Base-by-base conservation (phyloP, 2,329 filamentous ascomycete genomes). In the Colletotrichum melonis region DNA sequence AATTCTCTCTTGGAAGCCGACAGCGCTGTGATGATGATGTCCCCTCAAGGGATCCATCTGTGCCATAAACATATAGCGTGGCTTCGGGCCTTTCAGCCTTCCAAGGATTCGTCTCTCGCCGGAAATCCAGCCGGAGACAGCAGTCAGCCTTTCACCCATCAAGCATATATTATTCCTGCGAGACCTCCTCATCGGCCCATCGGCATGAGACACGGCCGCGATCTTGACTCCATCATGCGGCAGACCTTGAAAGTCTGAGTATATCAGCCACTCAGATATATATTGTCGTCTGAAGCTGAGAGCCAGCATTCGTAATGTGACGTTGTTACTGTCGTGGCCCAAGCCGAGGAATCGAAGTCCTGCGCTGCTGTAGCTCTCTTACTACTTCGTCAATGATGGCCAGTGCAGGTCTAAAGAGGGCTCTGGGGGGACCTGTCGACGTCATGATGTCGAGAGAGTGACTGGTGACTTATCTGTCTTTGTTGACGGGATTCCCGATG, bases 181-280 rank as follows among this genome's bases (percentile, higher is more conserved):
- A 16, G 90, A 93, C 78, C 93, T 93, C 78, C 83, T 93, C 4
- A 87, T 93, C 63, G 92, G 91, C 0, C 87, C 93, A 0, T 92
- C 91, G 64, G 81, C 81, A 16, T 82, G 81, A 76, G 85, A 89
- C 1, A 84, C 82, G 63, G 82, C 84, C 16, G 77, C 82, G 0
- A 76, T 90, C 28, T 91, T 0, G 90, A 88, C 72, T 90, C 89
- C 3, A 89, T 88, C 91, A 0, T 91, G 91, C 73, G 82, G 87
- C 11, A 79, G 30, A 30, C 30, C 30, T 90, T 32, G 90, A 86
- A 86, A 89, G 79, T 86, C 90, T 72, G 89, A 89, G 1, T 89
- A 85, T 73, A 76, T 91, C 32, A 86, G 85, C 22, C 19, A 19
- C 5, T 19, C 14, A 42, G 6, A 14, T 14, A 42, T 2, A 19